phyloP scores from a whole-genome alignment of 73 alveolate species.

The Tetrahymena malaccensis region DNA sequence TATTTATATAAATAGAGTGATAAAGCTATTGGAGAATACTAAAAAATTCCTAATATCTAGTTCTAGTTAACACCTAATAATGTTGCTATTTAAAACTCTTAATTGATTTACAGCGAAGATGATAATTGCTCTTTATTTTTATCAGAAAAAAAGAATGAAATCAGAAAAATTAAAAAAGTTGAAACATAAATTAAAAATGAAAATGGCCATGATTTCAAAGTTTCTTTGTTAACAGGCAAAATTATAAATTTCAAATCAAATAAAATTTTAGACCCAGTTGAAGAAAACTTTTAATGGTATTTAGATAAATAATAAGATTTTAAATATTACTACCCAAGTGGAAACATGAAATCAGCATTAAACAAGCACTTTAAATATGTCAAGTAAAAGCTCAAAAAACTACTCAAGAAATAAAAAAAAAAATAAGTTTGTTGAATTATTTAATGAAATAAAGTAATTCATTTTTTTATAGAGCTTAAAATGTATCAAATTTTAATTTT shows the following conservation, averaged over 20 bases:
- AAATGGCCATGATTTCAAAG: not conserved
- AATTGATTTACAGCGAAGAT: not conserved
- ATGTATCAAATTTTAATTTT: too few species aligned
- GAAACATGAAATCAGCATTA: not conserved
- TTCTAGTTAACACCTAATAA: not conserved
- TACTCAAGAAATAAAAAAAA: too few species aligned
- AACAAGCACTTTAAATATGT: not conserved
- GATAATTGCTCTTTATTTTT: not conserved
- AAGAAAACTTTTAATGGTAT: not conserved
- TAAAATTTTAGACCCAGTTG: not conserved
- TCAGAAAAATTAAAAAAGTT: too few species aligned
- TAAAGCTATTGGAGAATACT: not conserved
- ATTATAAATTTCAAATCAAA: too few species aligned
- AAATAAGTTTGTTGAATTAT: not conserved
- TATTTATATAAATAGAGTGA: not conserved
- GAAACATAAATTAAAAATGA: not conserved
- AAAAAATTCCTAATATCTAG: not conserved
- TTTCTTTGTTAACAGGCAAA: not conserved
- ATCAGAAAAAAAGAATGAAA: not conserved
- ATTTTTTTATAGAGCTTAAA: too few species aligned
- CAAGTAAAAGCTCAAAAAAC: not conserved
- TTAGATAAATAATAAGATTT: not conserved
- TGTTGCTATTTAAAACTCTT: not conserved
- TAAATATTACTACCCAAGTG: not conserved
- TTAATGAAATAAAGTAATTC: too few species aligned